Evolutionary conservation across 1,284 basidiomycete species (phyloP).

Genomic region (Veloporphyrellus conicus): DNA sequence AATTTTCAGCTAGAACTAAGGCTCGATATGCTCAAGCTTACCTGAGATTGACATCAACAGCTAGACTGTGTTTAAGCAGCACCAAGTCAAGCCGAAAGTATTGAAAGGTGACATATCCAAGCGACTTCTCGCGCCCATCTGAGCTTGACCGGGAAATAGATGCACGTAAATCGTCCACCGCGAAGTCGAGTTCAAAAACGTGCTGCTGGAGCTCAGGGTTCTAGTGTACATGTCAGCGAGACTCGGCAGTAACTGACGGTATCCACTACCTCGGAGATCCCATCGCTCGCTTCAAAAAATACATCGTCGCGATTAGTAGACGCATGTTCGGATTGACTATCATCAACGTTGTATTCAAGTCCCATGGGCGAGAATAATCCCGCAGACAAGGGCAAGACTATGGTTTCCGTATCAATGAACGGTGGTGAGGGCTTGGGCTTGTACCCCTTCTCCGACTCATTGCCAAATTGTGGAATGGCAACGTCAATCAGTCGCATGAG

Average conservation of each 20-base stretch:
- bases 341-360: conserved; percentile 69
- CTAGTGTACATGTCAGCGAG: conserved; percentile 31
- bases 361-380: conserved; percentile 51
- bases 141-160: conserved; percentile 70
- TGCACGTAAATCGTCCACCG: conserved; percentile 84
- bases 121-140: conserved; percentile 60
- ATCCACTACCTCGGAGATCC: conserved; percentile 51
- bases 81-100: conserved; percentile 76
- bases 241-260: conserved; percentile 4
- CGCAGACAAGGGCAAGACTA: conserved; percentile 50
- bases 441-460: conserved; percentile 37
- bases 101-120: conserved; percentile 81
- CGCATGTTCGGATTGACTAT: conserved; percentile 46
- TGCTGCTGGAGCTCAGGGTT: conserved; percentile 71
- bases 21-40: conserved; percentile 31
- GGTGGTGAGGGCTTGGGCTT: conserved; percentile 26
- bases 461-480: conserved; percentile 81
- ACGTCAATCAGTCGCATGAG: conserved; percentile 93
- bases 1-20: conserved; percentile 5
- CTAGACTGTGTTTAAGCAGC: conserved; percentile 82
- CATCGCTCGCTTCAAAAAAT: conserved; percentile 76
- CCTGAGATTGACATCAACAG: conserved; percentile 81
- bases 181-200: conserved; percentile 85
- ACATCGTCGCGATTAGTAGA: conserved; percentile 47
- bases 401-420: conserved; percentile 26